phyloP scores from a whole-genome alignment of 1,284 basidiomycete species.

The Austroboletus novae-zelandiae region DNA sequence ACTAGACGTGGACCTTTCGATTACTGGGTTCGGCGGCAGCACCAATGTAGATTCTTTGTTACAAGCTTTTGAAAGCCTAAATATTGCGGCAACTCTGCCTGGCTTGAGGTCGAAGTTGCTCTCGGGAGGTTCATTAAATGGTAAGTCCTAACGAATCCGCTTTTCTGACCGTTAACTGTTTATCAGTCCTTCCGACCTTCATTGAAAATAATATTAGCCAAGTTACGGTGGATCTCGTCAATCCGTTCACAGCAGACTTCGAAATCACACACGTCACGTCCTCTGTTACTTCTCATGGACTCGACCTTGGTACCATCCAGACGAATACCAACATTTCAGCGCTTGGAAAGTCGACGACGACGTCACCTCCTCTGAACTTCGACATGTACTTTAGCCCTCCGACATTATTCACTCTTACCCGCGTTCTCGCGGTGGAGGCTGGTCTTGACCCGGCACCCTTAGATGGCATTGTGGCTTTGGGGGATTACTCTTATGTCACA shows the following conservation, averaged over 20 bases:
- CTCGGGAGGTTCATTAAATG: constrained; percentile 52
- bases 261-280: constrained; percentile 64
- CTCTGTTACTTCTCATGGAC: constrained; percentile 61
- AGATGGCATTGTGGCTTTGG: constrained; percentile 69
- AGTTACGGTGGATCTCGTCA: constrained; percentile 61
- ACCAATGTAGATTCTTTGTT: constrained; percentile 60
- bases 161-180: constrained; percentile 6
- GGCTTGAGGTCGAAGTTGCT: constrained; percentile 61
- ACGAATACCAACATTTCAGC: constrained; percentile 54
- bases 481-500: constrained; percentile 61
- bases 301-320: constrained; percentile 65
- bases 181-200: constrained; percentile 66
- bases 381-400: constrained; percentile 72
- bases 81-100: constrained; percentile 60
- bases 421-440: constrained; percentile 63
- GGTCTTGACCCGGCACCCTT: constrained; percentile 61
- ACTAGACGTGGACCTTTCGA: constrained; percentile 51
- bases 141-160: constrained; percentile 31
- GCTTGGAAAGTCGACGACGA: constrained; percentile 52
- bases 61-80: constrained; percentile 62
- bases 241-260: constrained; percentile 68
- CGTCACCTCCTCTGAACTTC: constrained; percentile 60
- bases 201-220: constrained; percentile 62
- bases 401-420: constrained; percentile 70
- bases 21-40: constrained; percentile 60